Conservation (phyloP, 495 filamentous ascomycete species). For the Lophiotrema nucula region DNA sequence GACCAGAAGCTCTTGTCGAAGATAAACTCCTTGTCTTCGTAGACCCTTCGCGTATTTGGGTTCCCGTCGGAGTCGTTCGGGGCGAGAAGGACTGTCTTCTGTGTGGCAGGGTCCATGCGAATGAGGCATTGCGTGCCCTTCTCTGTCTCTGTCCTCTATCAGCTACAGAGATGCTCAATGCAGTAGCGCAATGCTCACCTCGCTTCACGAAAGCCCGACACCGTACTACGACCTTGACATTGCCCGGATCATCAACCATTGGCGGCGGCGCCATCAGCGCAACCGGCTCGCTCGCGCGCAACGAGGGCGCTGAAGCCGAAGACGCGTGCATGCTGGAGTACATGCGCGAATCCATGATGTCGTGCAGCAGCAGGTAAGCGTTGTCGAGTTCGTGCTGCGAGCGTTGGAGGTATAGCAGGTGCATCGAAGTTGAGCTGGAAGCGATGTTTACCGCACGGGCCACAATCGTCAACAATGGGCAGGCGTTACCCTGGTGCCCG, state of each 20-base stretch:
- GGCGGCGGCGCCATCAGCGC: conserved; percentile 29
- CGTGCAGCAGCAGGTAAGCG: conserved; percentile 43
- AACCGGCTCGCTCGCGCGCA: conserved; percentile 40
- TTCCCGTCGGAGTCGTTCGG: conserved; percentile 66
- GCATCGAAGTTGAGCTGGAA: conserved; percentile 34
- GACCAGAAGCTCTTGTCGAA: conserved; percentile 99
- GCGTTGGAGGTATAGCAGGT: conserved; percentile 51
- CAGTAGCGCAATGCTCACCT: conserved; percentile 55
- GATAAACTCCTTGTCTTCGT: conserved; percentile 86
- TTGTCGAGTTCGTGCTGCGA: conserved; percentile 40
- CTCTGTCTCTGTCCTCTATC: conserved; percentile 63
- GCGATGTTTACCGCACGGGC: neutral
- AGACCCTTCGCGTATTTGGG: conserved; percentile 64
- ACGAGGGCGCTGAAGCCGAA: conserved; percentile 50
- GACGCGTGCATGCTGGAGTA: conserved; percentile 54
- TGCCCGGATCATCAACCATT: conserved; percentile 56
- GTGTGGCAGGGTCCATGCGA: conserved; percentile 79
- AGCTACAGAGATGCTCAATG: conserved; percentile 2
- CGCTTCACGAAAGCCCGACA: conserved; percentile 84
- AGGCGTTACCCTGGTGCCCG: too few relatives aligned
- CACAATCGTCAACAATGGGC: conserved; percentile 21
- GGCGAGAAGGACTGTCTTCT: conserved; percentile 75
- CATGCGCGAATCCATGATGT: conserved; percentile 59
- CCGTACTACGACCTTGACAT: conserved; percentile 92
- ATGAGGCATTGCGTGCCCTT: conserved; percentile 81